Base-by-base conservation (phyloP, 768 basidiomycete genomes). In the Xanthoconium purpureum region DNA sequence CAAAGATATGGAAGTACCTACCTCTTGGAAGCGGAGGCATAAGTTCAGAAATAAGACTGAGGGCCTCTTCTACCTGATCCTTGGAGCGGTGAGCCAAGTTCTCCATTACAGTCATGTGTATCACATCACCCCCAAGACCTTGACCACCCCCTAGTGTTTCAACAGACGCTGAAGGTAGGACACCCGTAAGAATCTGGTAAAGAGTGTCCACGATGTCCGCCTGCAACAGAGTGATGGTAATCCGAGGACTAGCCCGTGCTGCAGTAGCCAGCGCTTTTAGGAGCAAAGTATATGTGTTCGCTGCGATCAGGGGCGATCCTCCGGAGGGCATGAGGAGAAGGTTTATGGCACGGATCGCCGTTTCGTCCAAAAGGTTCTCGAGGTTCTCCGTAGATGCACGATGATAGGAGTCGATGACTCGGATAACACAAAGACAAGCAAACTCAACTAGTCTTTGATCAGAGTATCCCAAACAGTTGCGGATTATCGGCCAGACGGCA, bases 371-470 rank as follows among this genome's bases (percentile, higher is more conserved):
- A 44, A 98, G 80, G 9, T 80, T 79, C 70, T 98, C 97, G 50
- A 98, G 82, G 62, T 91, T 87, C 68, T 93, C 91, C 20, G 88
- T 82, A 15, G 85, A 88, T 50, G 89, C 78, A 55, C 94, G 90
- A 64, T 91, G 80, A 70, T 95, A 98, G 35, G 91, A 88, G 64
- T 99, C 96, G 64, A 98, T 82, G 55, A 92, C 87, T 36, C 96
- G 88, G 55, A 98, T 96, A 66, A 98, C 89, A 62, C 92, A 96
- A 50, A 96, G 83, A 62, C 92, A 94, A 2, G 94, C 94, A 68
- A 88, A 96, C 73, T 98, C 97, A 60, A 99, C 97, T n/a, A 98
- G 84, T 50, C 94, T 87, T 72, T 96, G 93, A 71, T 98, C 96
- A 30, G 92, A 87, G 67, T 96, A 97, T 0, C 84, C 80, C 45